phyloP scores from a whole-genome alignment of 192 early-diverging fungal species.

The Backusella westeae region DNA sequence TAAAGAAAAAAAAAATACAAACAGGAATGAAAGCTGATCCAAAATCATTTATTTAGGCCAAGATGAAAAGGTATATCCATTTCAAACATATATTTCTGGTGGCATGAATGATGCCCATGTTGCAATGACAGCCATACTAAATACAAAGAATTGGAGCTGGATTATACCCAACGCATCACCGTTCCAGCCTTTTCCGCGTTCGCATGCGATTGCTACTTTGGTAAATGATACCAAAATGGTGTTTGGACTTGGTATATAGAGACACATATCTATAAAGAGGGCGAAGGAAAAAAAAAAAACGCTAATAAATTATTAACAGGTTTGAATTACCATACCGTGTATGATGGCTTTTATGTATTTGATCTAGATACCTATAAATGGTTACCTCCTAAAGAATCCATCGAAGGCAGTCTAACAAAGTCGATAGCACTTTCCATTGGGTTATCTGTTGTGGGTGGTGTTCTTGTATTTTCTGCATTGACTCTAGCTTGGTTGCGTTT shows the following conservation, averaged over 20 bases:
- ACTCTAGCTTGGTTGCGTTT: neutral
- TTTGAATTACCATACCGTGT: constrained; percentile 20
- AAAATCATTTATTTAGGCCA: constrained; percentile 7
- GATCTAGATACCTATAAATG: neutral
- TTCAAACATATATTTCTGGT: constrained; percentile 20
- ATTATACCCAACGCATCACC: neutral
- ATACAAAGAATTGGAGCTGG: constrained; percentile 13
- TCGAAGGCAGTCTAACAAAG: neutral
- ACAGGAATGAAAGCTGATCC: neutral
- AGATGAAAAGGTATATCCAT: constrained; percentile 1
- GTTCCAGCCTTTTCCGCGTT: constrained; percentile 16
- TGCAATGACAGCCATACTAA: constrained; percentile 15
- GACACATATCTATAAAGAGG: neutral
- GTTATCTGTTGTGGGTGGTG: neutral
- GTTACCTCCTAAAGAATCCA: constrained; percentile 2
- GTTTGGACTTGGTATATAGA: neutral
- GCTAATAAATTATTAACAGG: neutral
- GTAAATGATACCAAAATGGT: constrained; percentile 20
- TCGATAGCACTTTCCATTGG: neutral
- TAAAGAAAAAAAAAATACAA: neutral
- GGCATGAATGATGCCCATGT: constrained; percentile 2
- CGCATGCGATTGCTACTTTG: neutral
- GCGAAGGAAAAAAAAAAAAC: neutral
- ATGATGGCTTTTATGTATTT: constrained; percentile 23
- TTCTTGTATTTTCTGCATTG: constrained; percentile 5